Percentiles rank a stretch among this genome's conserved stretches.
Conservation (phyloP, 2,329 filamentous ascomycete species). For the Venturia aucupariae region DNA sequence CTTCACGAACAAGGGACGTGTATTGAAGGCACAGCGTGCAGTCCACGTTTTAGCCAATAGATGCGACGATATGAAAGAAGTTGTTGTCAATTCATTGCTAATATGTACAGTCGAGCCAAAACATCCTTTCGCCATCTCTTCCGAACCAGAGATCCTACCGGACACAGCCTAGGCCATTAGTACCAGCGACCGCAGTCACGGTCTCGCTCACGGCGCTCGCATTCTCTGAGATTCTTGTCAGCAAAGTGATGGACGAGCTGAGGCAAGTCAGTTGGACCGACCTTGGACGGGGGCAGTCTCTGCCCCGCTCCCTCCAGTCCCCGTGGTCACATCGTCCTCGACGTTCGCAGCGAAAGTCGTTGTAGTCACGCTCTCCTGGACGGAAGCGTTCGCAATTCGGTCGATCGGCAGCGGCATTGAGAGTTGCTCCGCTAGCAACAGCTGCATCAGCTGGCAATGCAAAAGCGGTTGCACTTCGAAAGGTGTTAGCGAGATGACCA, state of each 20-base stretch:
- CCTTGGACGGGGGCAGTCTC: constrained; percentile 1
- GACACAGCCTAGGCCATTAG: not conserved
- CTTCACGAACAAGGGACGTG: too few species aligned
- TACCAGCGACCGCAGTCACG: not conserved
- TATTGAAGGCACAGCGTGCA: too few species aligned
- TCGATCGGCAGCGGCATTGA: not conserved
- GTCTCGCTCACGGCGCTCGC: not conserved
- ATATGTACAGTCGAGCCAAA: not conserved
- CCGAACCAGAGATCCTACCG: not conserved
- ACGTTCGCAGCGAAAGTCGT: not conserved
- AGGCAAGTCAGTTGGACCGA: not conserved
- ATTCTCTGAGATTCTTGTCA: not conserved
- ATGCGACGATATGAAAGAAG: not conserved
- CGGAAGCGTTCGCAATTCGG: not conserved
- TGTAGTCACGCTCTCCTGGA: not conserved
- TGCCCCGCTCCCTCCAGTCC: not conserved
- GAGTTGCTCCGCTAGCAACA: not conserved
- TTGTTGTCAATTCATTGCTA: not conserved
- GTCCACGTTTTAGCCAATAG: not conserved
- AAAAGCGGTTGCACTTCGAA: not conserved
- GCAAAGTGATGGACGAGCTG: not conserved
- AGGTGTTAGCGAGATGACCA: not conserved
- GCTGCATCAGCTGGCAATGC: not conserved
- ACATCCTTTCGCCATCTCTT: not conserved
- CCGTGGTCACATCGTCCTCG: not conserved